Evolutionary conservation across 352 stramenopile species (phyloP), one percentile per base, ranked within the genome.

Genomic region (Globisporangium abappressorium): DNA sequence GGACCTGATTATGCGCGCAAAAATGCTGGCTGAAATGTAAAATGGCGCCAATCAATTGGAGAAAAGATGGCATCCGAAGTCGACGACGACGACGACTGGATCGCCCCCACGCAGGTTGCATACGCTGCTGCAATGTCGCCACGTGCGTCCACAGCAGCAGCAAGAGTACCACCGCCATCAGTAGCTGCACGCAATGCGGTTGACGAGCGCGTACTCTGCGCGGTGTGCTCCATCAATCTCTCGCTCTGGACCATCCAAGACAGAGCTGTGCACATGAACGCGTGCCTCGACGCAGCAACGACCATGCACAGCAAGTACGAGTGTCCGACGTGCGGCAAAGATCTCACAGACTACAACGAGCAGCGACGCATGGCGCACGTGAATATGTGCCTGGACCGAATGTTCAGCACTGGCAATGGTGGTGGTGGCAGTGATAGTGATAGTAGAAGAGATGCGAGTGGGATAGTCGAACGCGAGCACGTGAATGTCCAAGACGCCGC

Each of bases 231-330:
- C 22, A 66, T 84, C 51, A 83, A 92, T 68, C 71, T 94, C 70
- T 78, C 81, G 51, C 46, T 47, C 36, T 84, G 78, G 77, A 70
- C 63, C 15, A 71, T 93, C 59, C 14, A 77, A 11, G 71, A 89
- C 41, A 78, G 82, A 9, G 77, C 82, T 14, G 63, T 78, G 65
- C 88, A 95, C 67, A 68, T 95, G 33, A 96, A 96, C 61, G 75
- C 71, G 58, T 96, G 88, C 71, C 73, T 96, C 20, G 88, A 95
- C 61, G 64, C 66, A 2, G 66, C 62, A 3, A 53, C 66, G 3
- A 69, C 57, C 26, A 53, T 72, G 5, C 65, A 80, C 3, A 61
- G 70, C 36, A 62, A 70, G 30, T 87, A 75, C 63, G 72, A 82
- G 24, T 93, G 86, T 34, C 86, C 84, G 5, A 81, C 77, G 41